A percentile compares a stretch with the other conserved stretches of the same genome.
phyloP scores from a whole-genome alignment of 306 rosid genomes.

The Purshia tridentata region DNA sequence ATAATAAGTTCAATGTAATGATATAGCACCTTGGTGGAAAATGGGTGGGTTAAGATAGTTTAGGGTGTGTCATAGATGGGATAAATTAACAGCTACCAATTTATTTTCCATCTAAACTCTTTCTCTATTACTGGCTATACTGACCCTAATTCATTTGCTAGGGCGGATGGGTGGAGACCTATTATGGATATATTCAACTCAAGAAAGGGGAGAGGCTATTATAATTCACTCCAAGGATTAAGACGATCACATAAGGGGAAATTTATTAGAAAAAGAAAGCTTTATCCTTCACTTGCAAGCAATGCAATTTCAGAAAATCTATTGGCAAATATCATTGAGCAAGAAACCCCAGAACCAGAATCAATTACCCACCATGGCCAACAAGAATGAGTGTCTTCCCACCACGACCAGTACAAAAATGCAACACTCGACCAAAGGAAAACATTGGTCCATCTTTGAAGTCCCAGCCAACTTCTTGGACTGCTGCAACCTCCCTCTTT shows the following conservation, averaged over 20 bases:
- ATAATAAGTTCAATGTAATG: background rate
- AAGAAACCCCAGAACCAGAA: background rate
- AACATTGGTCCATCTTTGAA: background rate
- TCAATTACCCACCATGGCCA: background rate
- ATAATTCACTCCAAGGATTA: background rate
- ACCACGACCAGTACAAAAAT: background rate
- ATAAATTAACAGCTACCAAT: background rate
- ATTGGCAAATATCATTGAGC: background rate
- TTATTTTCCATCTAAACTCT: background rate
- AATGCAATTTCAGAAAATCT: background rate
- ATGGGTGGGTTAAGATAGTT: background rate
- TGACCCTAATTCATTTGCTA: background rate
- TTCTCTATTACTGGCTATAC: background rate
- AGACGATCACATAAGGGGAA: background rate
- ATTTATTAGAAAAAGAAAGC: background rate
- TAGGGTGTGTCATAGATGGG: background rate
- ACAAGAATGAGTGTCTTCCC: background rate
- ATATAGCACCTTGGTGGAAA: background rate
- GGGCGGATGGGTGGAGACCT: background rate
- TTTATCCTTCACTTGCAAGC: background rate
- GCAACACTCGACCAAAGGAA: background rate
- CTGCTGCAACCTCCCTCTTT: constrained; percentile 9
- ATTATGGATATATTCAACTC: background rate
- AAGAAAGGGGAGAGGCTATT: background rate
- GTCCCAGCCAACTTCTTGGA: background rate